Evolutionary conservation across 73 alveolate genomes (phyloP).

Genomic region (Tetrahymena thermophila): DNA sequence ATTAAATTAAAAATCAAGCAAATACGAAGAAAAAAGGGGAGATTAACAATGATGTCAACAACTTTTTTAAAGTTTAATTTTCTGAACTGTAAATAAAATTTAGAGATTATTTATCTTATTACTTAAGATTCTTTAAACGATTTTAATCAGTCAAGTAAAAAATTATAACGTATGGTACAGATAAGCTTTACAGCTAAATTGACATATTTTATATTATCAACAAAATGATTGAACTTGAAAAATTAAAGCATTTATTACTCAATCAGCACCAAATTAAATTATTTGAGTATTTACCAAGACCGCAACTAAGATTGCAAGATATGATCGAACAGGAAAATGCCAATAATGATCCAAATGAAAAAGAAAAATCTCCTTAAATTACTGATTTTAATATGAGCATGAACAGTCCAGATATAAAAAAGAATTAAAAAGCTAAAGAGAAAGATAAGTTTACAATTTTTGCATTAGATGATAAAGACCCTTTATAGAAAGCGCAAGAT

Average conservation of each 20-base stretch:
- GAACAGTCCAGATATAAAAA: not conserved
- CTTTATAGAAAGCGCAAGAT: not conserved
- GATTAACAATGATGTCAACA: not conserved
- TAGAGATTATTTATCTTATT: not conserved
- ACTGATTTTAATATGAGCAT: not conserved
- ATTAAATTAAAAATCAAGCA: not conserved
- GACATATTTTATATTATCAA: not conserved
- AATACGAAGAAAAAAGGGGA: not conserved
- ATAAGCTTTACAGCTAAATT: not conserved
- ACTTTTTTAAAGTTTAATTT: not conserved
- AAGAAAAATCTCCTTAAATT: not conserved
- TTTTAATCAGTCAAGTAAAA: not conserved
- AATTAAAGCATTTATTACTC: not conserved
- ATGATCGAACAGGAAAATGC: not conserved
- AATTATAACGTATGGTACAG: not conserved
- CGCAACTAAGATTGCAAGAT: not conserved
- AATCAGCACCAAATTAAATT: not conserved
- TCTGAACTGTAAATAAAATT: not conserved
- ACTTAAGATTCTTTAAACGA: not conserved
- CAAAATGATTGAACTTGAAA: not conserved
- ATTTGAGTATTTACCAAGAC: not conserved
- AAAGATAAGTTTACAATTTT: not conserved
- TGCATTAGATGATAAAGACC: not conserved
- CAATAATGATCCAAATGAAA: not conserved
- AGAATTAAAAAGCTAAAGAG: not conserved